These are phyloP conservation scores for Takakia lepidozioides DNA, from an alignment of 225 moss, liverwort and hornwort species.

Conservation along the genomic window DNA sequence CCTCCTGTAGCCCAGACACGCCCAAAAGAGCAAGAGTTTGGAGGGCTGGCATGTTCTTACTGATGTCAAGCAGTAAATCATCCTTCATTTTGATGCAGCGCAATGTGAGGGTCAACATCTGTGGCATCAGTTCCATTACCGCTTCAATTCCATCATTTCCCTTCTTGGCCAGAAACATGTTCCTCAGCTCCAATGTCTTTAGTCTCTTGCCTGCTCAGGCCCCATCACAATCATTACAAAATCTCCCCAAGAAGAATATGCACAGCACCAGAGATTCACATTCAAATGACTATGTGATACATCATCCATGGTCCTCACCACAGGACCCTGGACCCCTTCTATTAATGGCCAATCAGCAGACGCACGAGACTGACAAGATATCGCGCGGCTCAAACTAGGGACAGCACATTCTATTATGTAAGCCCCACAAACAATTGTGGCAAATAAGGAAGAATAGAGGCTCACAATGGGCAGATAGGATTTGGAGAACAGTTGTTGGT, in stretches of 20 bases:
- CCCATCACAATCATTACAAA: too few species aligned
- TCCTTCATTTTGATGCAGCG: constrained; percentile 38
- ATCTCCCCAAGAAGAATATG: too few species aligned
- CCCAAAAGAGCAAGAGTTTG: constrained; percentile 30
- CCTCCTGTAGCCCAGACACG: constrained; percentile 30
- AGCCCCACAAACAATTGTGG: too few species aligned
- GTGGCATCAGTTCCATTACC: constrained; percentile 40
- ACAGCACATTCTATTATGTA: too few species aligned
- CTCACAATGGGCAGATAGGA: constrained; percentile 31
- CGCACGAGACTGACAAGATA: too few species aligned
- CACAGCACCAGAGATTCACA: too few species aligned
- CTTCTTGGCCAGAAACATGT: constrained; percentile 40
- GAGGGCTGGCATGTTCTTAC: constrained; percentile 24
- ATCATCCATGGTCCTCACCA: too few species aligned
- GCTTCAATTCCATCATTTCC: too few species aligned
- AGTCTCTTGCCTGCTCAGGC: constrained; percentile 32
- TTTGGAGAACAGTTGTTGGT: constrained; percentile 11
- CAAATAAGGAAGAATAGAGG: not conserved
- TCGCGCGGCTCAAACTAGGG: too few species aligned
- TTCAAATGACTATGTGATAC: too few species aligned
- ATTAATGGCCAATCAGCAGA: too few species aligned
- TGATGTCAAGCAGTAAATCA: constrained; percentile 22
- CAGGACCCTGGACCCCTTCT: too few species aligned
- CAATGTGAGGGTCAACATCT: constrained; percentile 31
- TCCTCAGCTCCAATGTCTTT: constrained; percentile 43